phyloP scores from a whole-genome alignment of 352 stramenopile genomes.

The Pythium vanterpoolii region DNA sequence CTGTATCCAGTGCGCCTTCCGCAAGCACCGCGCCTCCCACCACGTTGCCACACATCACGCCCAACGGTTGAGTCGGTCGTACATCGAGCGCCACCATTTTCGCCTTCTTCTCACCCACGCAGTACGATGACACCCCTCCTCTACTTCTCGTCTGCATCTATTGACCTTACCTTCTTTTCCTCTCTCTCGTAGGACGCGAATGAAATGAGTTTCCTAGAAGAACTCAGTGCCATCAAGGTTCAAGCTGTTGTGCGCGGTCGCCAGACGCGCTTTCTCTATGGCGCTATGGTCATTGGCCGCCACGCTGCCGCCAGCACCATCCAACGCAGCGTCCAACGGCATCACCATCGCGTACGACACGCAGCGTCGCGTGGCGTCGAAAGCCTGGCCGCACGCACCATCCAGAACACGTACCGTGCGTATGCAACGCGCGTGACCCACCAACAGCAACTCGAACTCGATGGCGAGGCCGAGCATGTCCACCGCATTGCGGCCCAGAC shows the following conservation, averaged over 20 bases:
- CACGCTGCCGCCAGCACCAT: slow-evolving; percentile 45
- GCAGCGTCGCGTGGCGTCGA: slow-evolving; percentile 29
- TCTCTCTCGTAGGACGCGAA: slow-evolving; percentile 25
- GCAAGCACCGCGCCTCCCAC: slow-evolving; percentile 13
- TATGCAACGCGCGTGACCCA: slow-evolving; percentile 22
- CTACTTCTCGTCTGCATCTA: neutral
- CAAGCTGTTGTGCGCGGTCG: slow-evolving; percentile 59
- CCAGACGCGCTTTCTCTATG: slow-evolving; percentile 47
- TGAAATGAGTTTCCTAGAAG: slow-evolving; percentile 46
- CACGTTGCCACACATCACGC: slow-evolving; percentile 30
- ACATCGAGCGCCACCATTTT: slow-evolving; percentile 61
- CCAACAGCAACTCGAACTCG: slow-evolving; percentile 28
- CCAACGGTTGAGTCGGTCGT: slow-evolving; percentile 44
- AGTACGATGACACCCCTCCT: slow-evolving; percentile 44
- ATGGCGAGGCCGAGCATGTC: slow-evolving; percentile 36
- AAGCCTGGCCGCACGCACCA: slow-evolving; percentile 46
- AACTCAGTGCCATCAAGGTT: slow-evolving; percentile 51
- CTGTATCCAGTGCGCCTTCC: slow-evolving; percentile 38
- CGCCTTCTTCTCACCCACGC: slow-evolving; percentile 37
- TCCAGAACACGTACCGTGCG: slow-evolving; percentile 42
- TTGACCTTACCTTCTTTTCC: neutral
- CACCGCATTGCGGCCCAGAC: slow-evolving; percentile 52
- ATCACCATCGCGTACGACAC: slow-evolving; percentile 13
- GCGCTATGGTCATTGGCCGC: slow-evolving; percentile 41
- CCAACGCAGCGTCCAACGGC: slow-evolving; percentile 42